phyloP scores from a whole-genome alignment of 2,329 filamentous ascomycete species.

The Lecanicillium sp. region DNA sequence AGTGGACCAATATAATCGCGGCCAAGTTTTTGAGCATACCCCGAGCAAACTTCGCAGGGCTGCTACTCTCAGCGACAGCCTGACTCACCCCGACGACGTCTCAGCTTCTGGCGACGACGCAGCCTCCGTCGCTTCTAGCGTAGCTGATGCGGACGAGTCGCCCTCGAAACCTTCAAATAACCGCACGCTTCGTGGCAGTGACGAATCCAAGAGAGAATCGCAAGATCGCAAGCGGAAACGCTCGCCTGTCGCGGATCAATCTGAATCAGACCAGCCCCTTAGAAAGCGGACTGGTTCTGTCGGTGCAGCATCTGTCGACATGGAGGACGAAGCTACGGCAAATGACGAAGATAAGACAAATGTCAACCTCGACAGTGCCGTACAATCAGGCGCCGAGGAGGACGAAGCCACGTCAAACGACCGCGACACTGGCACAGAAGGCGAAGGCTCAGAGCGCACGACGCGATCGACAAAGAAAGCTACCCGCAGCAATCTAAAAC shows the following conservation, averaged over 20 bases:
- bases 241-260: constrained; percentile 34
- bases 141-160: constrained; percentile 27
- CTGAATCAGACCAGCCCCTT: constrained; percentile 38
- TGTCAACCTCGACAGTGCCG: constrained; percentile 27
- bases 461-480: constrained; percentile 29
- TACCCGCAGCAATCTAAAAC: constrained; percentile 33
- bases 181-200: constrained; percentile 14
- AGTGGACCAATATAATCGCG: constrained; percentile 46
- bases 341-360: constrained; percentile 28
- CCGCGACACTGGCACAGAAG: constrained; percentile 20
- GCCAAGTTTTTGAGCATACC: constrained; percentile 53
- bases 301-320: constrained; percentile 27
- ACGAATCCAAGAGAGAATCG: constrained; percentile 23
- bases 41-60: constrained; percentile 68
- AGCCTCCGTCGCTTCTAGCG: constrained; percentile 29
- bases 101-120: constrained; percentile 32
- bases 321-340: constrained; percentile 20
- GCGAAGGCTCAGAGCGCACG: constrained; percentile 22
- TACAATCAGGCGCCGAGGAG: constrained; percentile 39
- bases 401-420: constrained; percentile 25
- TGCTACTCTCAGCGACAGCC: constrained; percentile 24
- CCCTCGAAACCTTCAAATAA: constrained; percentile 25
- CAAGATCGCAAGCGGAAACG: constrained; percentile 43
- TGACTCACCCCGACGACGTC: constrained; percentile 29
- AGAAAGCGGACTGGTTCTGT: constrained; percentile 48